Conservation (phyloP, 2,329 filamentous ascomycete genomes). For the Coniochaeta ligniaria region DNA sequence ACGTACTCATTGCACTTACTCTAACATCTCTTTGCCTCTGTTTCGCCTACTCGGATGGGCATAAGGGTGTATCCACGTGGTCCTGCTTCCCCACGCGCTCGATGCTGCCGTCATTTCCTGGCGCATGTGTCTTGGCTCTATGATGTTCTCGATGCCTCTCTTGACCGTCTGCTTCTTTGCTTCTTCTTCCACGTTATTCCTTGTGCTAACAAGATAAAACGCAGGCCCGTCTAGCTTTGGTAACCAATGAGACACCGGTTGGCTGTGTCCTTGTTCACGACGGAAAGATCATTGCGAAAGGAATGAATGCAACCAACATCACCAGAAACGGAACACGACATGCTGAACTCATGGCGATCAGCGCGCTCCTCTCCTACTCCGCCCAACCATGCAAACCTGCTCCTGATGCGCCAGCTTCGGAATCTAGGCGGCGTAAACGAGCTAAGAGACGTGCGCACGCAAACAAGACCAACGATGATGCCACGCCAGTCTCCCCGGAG, state of each 20-base stretch:
- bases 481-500: background rate
- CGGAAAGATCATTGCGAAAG: constrained; percentile 71
- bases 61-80: no score
- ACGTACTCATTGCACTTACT: constrained; percentile 15
- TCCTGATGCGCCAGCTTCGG: constrained; percentile 4
- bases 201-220: constrained; percentile 7
- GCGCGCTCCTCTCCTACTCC: constrained; percentile 41
- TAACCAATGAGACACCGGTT: constrained; percentile 87
- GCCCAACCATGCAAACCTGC: constrained; percentile 19
- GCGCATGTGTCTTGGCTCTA: no score
- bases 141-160: background rate
- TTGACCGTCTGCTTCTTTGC: background rate
- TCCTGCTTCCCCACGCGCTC: no score
- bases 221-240: constrained; percentile 78
- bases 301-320: constrained; percentile 96
- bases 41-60: background rate
- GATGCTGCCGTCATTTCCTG: no score
- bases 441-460: constrained; percentile 7
- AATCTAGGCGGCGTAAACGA: constrained; percentile 1
- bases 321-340: constrained; percentile 89
- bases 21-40: no score
- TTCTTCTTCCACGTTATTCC: background rate
- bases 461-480: constrained; percentile 14
- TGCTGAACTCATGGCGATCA: constrained; percentile 87
- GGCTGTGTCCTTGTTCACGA: constrained; percentile 88